A percentile compares a stretch with the other conserved stretches of the same genome.
Conservation (phyloP, 257 asterid species). For the Lycium ferocissimum region DNA sequence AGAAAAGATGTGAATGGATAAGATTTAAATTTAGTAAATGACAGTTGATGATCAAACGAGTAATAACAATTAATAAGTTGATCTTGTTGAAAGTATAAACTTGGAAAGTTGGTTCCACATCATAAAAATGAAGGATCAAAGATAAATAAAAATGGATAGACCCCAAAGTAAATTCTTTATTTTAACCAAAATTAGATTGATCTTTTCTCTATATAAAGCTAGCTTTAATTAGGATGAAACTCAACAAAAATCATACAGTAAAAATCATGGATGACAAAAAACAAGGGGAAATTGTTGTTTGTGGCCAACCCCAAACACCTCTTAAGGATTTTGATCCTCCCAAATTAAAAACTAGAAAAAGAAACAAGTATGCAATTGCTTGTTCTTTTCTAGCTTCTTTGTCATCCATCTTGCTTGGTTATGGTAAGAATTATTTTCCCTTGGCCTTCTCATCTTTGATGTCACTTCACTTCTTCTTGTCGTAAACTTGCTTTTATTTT, state of each 20-base stretch:
- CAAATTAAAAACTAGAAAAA: constrained; percentile 31
- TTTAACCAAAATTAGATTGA: background rate
- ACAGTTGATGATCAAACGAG: background rate
- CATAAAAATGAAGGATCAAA: background rate
- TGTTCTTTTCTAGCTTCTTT: constrained; percentile 51
- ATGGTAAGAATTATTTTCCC: constrained; percentile 37
- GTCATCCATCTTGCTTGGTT: constrained; percentile 53
- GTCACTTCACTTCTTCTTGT: background rate
- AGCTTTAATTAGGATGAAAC: background rate
- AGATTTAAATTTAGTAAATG: background rate
- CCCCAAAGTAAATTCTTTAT: background rate
- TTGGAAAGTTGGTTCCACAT: background rate
- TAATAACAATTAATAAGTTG: background rate
- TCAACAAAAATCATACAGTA: background rate
- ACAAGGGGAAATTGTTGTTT: background rate
- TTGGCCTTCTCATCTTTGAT: background rate
- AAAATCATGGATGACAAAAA: constrained; percentile 37
- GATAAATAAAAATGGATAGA: background rate
- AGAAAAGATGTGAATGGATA: background rate
- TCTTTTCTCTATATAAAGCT: constrained; percentile 1
- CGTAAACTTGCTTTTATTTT: background rate
- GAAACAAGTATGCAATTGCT: constrained; percentile 49
- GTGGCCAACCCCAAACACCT: constrained; percentile 34
- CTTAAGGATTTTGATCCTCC: constrained; percentile 42
- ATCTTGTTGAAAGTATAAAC: background rate